These are phyloP conservation scores for Arachis hypogaea DNA, from an alignment of 306 rosid species.

Conservation along the genomic window DNA sequence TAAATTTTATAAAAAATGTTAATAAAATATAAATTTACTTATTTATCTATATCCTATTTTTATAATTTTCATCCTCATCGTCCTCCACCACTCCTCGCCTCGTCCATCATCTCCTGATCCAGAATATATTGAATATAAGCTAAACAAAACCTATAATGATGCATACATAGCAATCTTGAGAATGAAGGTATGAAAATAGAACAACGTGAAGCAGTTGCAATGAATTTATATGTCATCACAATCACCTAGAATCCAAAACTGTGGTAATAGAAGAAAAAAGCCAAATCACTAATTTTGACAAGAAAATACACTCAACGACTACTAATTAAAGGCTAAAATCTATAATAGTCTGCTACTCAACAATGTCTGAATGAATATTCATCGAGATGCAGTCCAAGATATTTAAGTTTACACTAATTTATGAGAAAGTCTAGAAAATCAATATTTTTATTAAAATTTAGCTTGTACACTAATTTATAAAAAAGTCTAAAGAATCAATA, in stretches of 20 bases:
- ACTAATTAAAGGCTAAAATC: background rate
- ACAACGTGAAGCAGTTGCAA: constrained; percentile 29
- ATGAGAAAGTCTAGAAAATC: no score
- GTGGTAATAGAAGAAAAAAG: constrained; percentile 4
- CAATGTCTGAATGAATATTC: background rate
- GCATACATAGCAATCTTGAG: constrained; percentile 96
- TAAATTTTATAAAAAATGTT: no score
- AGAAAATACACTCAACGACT: constrained; percentile 13
- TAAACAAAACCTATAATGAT: constrained; percentile 63
- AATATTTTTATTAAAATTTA: no score
- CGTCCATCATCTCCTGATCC: no score
- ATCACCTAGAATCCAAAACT: constrained; percentile 21
- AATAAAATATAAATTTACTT: no score
- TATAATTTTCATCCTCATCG: no score
- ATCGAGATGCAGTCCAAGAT: constrained; percentile 14
- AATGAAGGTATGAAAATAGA: constrained; percentile 39
- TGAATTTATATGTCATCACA: constrained; percentile 26
- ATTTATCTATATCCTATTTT: no score
- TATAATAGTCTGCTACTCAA: constrained; percentile 10
- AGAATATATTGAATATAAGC: no score
- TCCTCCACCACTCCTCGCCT: no score
- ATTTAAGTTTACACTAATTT: background rate
- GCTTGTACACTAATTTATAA: no score
- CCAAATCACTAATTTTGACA: constrained; percentile 18
- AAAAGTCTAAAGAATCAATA: no score